A percentile compares a stretch with the other conserved stretches of the same genome.
These are phyloP conservation scores for Chalciporus chontae DNA, from an alignment of 768 basidiomycete genomes.

Conservation along the genomic window DNA sequence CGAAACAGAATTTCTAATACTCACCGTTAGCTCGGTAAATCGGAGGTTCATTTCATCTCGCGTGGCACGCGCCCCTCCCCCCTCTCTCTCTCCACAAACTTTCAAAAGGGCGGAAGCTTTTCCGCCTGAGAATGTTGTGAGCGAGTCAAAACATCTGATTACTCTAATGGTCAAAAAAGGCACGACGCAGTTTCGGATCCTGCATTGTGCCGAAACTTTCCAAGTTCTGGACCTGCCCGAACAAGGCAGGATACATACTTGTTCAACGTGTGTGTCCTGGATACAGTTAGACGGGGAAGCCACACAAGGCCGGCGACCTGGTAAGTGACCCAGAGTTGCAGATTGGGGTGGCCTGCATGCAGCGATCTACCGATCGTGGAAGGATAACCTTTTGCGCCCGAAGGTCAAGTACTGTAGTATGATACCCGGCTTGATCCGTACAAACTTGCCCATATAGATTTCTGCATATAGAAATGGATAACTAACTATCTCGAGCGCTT, in stretches of 20 bases:
- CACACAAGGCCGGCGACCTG: no score
- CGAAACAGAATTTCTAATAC: not conserved
- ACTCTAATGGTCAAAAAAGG: constrained; percentile 6
- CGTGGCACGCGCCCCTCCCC: constrained; percentile 2
- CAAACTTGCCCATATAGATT: constrained; percentile 15
- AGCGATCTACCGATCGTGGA: constrained; percentile 11
- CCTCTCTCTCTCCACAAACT: not conserved
- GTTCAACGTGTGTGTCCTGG: no score
- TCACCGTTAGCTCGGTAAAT: not conserved
- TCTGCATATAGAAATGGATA: constrained; percentile 25
- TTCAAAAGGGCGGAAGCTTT: constrained; percentile 7
- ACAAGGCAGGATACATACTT: no score
- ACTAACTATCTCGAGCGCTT: constrained; percentile 16
- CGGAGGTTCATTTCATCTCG: constrained; percentile 1
- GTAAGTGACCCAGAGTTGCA: not conserved
- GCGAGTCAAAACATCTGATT: constrained; percentile 4
- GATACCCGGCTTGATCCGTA: constrained; percentile 29
- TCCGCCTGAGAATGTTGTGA: constrained; percentile 13
- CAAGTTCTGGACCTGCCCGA: constrained; percentile 3
- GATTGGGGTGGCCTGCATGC: constrained; percentile 4
- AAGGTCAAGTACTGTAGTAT: constrained; percentile 1
- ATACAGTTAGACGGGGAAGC: no score
- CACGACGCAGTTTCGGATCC: constrained; percentile 14
- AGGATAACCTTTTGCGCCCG: constrained; percentile 14
- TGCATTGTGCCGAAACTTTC: no score